Evolutionary conservation across 176 grass and related monocot species (phyloP), one percentile per base, ranked within the genome.

Genomic region (Phyllostachys edulis): DNA sequence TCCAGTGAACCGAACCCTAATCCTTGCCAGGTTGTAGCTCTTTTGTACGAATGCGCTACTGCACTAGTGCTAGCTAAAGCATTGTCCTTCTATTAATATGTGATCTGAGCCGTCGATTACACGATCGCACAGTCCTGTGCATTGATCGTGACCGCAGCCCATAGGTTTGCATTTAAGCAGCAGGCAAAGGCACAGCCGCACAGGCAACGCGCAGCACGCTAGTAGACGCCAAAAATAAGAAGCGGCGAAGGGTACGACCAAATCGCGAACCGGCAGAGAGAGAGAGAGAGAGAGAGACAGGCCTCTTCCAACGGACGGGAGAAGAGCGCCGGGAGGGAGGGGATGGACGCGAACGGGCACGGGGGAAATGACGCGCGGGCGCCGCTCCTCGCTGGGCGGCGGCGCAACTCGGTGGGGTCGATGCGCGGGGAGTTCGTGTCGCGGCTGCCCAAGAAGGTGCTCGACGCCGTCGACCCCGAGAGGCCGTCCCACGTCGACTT

Each of bases 391-490:
- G 83, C 71, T 18, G 81, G 84, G 69, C 18, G 82, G 84, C 65
- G 92, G 87, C 82, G 82, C 26, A 91, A 91, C 87, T 94, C 90
- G 54, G 95, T 94, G 23, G 61, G 76, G 36, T 92, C 88, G 70
- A 81, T 97, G 85, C 80, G 82, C 20, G 86, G 90, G 29, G 87
- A 91, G 77, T 97, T 97, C 79, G 75, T 98, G 44, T 88, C 92
- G 36, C 75, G 89, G 66, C 70, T 98, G 67, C 95, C 95, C 63
- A 84, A 86, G 85, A 98, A 98, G 92, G 85, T 98, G 75, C 90
- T 87, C 56, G 79, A 80, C 20, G 83, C 81, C 64, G 90, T 94
- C 66, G 95, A 98, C 85, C 89, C 87, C 1, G 95, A 98, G 87
- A 77, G 61, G 40, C 87, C 70, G 5, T 89, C 55, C 79, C 82